These are phyloP conservation scores for Sugiyamaella lignohabitans DNA, from an alignment of 805 yeast species.

Conservation along the genomic window DNA sequence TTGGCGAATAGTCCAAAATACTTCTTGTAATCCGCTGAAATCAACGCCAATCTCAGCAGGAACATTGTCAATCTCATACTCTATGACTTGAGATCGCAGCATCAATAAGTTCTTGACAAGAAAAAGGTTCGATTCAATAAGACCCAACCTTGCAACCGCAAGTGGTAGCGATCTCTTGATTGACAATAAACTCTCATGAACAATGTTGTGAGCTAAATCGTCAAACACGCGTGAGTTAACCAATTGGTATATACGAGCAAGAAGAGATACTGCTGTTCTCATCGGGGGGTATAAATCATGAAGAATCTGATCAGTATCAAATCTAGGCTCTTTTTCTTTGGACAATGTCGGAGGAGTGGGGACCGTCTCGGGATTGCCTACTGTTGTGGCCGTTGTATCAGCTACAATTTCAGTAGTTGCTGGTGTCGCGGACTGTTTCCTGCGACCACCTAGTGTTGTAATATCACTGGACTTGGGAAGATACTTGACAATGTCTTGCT, in stretches of 20 bases:
- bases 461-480: conserved; percentile 65
- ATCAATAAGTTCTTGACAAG: conserved; percentile 65
- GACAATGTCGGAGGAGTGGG: not conserved
- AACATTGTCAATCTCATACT: conserved; percentile 73
- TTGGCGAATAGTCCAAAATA: conserved; percentile 38
- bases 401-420: not conserved
- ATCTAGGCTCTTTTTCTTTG: not conserved
- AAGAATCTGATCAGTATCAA: conserved; percentile 25
- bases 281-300: conserved; percentile 61
- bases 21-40: conserved; percentile 63
- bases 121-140: conserved; percentile 55
- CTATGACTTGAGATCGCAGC: conserved; percentile 60
- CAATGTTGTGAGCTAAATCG: conserved; percentile 80
- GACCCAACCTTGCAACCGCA: conserved; percentile 42
- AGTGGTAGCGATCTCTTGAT: conserved; percentile 48
- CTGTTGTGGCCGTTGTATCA: not conserved
- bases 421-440: not conserved
- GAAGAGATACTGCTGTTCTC: conserved; percentile 56
- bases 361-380: conserved; percentile 1
- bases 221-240: conserved; percentile 73
- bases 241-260: conserved; percentile 74
- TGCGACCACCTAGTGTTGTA: conserved; percentile 18
- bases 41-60: conserved; percentile 66
- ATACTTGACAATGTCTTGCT: conserved; percentile 59
- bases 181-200: conserved; percentile 67